Conservation (phyloP, 306 rosid genomes). For the Adenanthera pavonina region DNA sequence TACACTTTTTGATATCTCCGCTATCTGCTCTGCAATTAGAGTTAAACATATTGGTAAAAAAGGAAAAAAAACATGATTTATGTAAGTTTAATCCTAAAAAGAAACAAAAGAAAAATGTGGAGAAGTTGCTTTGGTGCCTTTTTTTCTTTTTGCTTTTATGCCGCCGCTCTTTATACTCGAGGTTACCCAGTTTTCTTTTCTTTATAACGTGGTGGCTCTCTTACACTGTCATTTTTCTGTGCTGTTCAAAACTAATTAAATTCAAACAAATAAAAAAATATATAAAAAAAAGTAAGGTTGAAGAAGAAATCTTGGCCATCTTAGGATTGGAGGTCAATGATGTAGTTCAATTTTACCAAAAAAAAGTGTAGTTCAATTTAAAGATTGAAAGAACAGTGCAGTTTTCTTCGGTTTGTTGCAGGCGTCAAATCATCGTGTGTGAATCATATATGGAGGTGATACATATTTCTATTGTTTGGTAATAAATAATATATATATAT, state of each 20-base stretch:
- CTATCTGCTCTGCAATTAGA: background rate
- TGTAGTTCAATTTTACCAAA: too few species aligned
- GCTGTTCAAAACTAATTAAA: background rate
- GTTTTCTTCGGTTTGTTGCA: too few species aligned
- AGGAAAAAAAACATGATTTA: background rate
- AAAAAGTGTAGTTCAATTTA: too few species aligned
- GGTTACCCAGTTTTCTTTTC: background rate
- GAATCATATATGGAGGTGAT: too few species aligned
- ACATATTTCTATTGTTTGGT: too few species aligned
- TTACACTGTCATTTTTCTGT: background rate
- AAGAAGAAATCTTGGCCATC: background rate
- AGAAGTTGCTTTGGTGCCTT: constrained; percentile 47
- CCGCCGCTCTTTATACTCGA: background rate
- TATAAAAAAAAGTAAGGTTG: background rate
- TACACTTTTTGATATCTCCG: background rate
- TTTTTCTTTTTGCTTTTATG: constrained; percentile 23
- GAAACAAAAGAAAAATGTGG: background rate
- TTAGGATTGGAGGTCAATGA: too few species aligned
- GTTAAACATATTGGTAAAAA: too few species aligned
- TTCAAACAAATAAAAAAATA: background rate
- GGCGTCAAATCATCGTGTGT: too few species aligned
- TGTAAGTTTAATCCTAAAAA: background rate
- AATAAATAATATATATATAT: too few species aligned
- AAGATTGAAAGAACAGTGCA: too few species aligned
- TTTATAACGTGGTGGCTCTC: background rate